A percentile compares a stretch with the other conserved stretches of the same genome.
Evolutionary conservation across 257 asterid genomes (phyloP).

Genomic region (Solanum lycopersicoides): DNA sequence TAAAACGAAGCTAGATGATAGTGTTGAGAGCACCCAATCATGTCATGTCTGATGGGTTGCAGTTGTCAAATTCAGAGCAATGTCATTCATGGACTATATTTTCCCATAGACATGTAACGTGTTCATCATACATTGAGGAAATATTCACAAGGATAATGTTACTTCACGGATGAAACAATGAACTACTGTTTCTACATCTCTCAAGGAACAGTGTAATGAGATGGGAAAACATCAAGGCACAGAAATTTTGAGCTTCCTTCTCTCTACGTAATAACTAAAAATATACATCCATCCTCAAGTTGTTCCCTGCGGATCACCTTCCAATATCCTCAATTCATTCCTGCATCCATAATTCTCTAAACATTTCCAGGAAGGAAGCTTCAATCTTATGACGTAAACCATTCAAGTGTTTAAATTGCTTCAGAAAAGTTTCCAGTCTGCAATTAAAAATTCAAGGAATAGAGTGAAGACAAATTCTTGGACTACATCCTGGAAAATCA

Average conservation of each 20-base stretch:
- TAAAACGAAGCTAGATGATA: background rate
- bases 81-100: background rate
- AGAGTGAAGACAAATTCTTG: background rate
- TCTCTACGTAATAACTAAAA: background rate
- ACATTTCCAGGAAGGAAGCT: background rate
- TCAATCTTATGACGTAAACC: background rate
- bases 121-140: background rate
- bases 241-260: background rate
- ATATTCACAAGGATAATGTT: background rate
- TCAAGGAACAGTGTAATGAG: background rate
- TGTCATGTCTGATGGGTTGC: background rate
- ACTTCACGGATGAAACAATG: background rate
- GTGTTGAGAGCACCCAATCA: background rate
- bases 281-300: background rate
- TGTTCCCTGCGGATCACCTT: background rate
- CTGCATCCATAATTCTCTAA: background rate
- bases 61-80: background rate
- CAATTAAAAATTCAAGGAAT: background rate
- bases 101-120: background rate
- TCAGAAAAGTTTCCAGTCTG: slow-evolving; percentile 37
- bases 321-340: background rate
- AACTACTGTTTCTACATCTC: background rate
- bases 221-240: background rate
- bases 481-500: background rate
- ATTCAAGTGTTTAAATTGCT: background rate